These are phyloP conservation scores for Thelephora aurantiotincta DNA, from an alignment of 768 basidiomycete species.

Conservation along the genomic window DNA sequence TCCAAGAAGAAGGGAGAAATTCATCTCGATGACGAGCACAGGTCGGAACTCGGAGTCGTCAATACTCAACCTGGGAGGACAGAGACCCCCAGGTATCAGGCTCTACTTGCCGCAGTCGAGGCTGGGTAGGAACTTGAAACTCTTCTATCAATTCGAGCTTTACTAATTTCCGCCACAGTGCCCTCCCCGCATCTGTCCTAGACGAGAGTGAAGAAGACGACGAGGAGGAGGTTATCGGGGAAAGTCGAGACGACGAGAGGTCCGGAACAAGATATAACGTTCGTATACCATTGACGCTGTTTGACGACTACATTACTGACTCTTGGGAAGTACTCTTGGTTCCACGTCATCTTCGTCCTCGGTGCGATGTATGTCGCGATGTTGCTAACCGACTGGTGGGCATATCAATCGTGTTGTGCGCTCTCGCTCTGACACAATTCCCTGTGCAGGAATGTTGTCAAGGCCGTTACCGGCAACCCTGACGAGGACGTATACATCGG, in stretches of 20 bases:
- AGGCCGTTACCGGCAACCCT: constrained; percentile 31
- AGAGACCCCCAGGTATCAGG: constrained; percentile 86
- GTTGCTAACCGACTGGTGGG: constrained; percentile 93
- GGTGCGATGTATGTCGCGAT: constrained; percentile 97
- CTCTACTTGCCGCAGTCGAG: constrained; percentile 87
- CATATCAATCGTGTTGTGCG: constrained; percentile 8
- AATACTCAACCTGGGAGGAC: constrained; percentile 73
- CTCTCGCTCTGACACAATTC: neutral
- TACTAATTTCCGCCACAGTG: constrained; percentile 26
- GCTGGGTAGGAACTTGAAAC: constrained; percentile 53
- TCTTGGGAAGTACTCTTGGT: constrained; percentile 81
- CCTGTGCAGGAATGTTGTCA: constrained; percentile 56
- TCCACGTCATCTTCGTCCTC: constrained; percentile 94
- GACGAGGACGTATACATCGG: constrained; percentile 81
- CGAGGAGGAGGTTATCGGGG: constrained; percentile 62
- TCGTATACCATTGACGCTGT: constrained; percentile 13
- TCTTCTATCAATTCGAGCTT: neutral
- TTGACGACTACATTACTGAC: constrained; percentile 6
- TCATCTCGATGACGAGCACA: constrained; percentile 37
- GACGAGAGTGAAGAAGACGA: constrained; percentile 59
- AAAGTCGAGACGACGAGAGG: constrained; percentile 83
- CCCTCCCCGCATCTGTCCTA: constrained; percentile 87
- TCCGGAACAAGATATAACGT: constrained; percentile 92
- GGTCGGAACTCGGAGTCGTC: constrained; percentile 64
- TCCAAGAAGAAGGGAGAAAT: constrained; percentile 49